Base-by-base conservation (phyloP, 768 basidiomycete genomes). In the Russula earlei region DNA sequence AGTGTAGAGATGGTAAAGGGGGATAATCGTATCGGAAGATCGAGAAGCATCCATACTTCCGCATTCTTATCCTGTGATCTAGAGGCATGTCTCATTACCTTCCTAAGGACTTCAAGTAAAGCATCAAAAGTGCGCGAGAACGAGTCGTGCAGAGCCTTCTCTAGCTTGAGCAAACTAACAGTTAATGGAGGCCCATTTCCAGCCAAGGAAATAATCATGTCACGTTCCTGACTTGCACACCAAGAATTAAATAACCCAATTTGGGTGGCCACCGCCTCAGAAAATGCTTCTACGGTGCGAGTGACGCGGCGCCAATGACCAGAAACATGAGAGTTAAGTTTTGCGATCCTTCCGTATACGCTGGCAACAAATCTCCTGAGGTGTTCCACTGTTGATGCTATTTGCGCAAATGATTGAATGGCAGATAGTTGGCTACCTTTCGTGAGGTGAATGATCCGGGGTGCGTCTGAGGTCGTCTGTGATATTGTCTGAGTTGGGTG, bases 241-340 rank as follows among this genome's bases (percentile, higher is more conserved):
- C 87, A 91, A 6, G 63, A 66, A 53, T 87, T 77, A 58, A 91
- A 80, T 4, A 59, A 59, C 20, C 73, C 76, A 4, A 89, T 69
- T 53, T 86, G 80, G 20, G 70, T 61, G 56, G 82, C 80, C 44
- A 91, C 70, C 0, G 87, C 87, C 53, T 90, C 87, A 1, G 85
- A 80, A 65, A 90, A 90, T 0, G 90, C 90, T 66, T 91, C 87
- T n/a, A 87, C 69, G 0, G 86, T 89, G 31, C 76, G 77, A 10
- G 82, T 80, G 10, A 62, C 63, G 56, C 65, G 58, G 52, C 36
- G 44, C 45, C 46, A 46, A 34, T 58, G 52, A 49, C 56, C 33
- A 33, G 49, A 15, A 57, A 45, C 46, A 52, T 34, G 58, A 49
- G 43, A 61, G 50, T 31, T 65, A 64, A 31, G 63, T 60, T 51